Base-by-base conservation (phyloP, 805 yeast genomes). In the Grigorovia transvaalensis region DNA sequence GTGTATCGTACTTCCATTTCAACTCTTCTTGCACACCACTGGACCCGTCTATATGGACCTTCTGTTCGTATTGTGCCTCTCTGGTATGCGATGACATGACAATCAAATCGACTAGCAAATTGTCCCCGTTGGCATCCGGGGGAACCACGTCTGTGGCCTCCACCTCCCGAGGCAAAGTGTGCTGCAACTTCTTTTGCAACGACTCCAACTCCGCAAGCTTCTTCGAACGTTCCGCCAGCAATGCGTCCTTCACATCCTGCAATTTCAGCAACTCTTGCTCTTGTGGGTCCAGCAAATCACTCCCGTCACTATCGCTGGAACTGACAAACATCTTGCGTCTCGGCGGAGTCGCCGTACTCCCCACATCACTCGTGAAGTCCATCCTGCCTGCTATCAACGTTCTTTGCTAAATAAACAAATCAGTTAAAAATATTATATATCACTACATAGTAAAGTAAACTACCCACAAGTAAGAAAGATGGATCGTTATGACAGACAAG, bases 401-500 rank as follows among this genome's bases (percentile, higher is more conserved):
- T n/a, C n/a, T n/a, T n/a, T n/a, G n/a, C n/a, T n/a, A n/a, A 15
- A 27, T 15, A 17, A 15, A 12, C 30, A 2, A 18, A 20, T 27
- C 13, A 11, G 13, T 19, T 19, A 46, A 45, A 45, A 23, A 23
- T n/a, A n/a, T n/a, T n/a, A n/a, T n/a, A 23, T 23, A 23, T 6
- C 27, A 23, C 27, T 23, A 23, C n/a, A n/a, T n/a, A n/a, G n/a
- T n/a, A n/a, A n/a, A n/a, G n/a, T n/a, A n/a, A n/a, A n/a, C n/a
- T n/a, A n/a, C n/a, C n/a, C 27, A 23, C 27, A 23, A 23, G n/a
- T n/a, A n/a, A n/a, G n/a, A n/a, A n/a, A n/a, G n/a, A 61, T 61
- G 59, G 72, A 73, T 48, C 81, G 81, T 54, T 89, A 87, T 63
- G 96, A 90, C 66, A 75, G 99, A 42, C 98, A 91, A 63, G 70